A percentile compares a stretch with the other conserved stretches of the same genome.
phyloP scores from a whole-genome alignment of 2,329 filamentous ascomycete genomes.

The Chalara sp. region DNA sequence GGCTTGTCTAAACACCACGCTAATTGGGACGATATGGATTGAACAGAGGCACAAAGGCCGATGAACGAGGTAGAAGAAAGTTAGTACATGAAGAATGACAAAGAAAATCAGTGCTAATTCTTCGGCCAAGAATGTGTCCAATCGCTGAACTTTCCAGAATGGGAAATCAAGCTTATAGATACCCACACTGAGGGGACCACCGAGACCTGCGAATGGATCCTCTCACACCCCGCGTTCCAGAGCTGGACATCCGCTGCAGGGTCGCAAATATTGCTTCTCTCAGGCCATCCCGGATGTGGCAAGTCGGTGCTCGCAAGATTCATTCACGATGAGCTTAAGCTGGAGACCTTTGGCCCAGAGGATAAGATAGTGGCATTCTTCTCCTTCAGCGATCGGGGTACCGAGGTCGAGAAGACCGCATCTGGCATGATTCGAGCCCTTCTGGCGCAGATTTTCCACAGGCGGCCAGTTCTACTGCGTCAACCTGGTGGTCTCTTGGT shows the following conservation, averaged over 20 bases:
- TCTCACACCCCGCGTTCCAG: slow-evolving; percentile 22
- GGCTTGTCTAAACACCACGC: slow-evolving; percentile 4
- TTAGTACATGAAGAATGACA: slow-evolving; percentile 21
- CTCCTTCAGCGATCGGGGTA: too few relatives aligned
- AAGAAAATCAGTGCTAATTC: slow-evolving; percentile 25
- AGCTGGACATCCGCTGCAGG: slow-evolving; percentile 25
- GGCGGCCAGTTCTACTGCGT: too few relatives aligned
- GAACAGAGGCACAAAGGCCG: slow-evolving; percentile 27
- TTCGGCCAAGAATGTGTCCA: slow-evolving; percentile 24
- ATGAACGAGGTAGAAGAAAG: too few relatives aligned
- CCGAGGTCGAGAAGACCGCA: too few relatives aligned
- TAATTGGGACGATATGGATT: slow-evolving; percentile 29
- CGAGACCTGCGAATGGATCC: slow-evolving; percentile 32
- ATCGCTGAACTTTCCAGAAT: too few relatives aligned
- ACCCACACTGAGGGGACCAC: too few relatives aligned
- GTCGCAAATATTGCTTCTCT: slow-evolving; percentile 26
- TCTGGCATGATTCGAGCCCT: too few relatives aligned
- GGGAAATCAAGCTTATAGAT: too few relatives aligned
- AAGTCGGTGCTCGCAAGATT: slow-evolving; percentile 32
- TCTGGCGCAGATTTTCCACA: too few relatives aligned
- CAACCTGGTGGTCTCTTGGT: too few relatives aligned
- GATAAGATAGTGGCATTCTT: too few relatives aligned
- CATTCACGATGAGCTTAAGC: slow-evolving; percentile 24
- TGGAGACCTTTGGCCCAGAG: slow-evolving; percentile 6
- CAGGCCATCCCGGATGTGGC: slow-evolving; percentile 31